Percentiles rank a stretch among this genome's conserved stretches.
phyloP scores from a whole-genome alignment of 805 yeast genomes.

The Komagataella phaffii region DNA sequence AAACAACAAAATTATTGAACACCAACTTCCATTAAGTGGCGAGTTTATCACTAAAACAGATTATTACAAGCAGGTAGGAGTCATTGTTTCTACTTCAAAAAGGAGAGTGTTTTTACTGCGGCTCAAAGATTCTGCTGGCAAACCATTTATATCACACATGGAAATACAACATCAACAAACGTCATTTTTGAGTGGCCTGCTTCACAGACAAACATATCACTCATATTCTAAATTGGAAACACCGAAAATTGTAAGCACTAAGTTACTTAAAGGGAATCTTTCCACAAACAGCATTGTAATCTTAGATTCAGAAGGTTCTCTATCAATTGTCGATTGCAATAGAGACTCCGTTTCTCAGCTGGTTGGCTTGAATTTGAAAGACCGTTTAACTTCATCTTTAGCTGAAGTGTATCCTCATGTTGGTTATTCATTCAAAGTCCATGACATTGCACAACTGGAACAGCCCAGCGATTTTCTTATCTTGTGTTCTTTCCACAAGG shows the following conservation, averaged over 20 bases:
- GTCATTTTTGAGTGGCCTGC: slow-evolving; percentile 9
- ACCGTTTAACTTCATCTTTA: slow-evolving; percentile 5
- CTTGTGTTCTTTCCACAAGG: slow-evolving; percentile 28
- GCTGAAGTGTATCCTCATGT: slow-evolving; percentile 38
- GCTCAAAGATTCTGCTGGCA: slow-evolving; percentile 57
- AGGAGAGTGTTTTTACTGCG: slow-evolving; percentile 53
- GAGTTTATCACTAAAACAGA: slow-evolving; percentile 48
- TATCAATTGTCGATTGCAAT: slow-evolving; percentile 21
- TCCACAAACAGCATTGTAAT: slow-evolving; percentile 31
- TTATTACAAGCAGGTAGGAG: slow-evolving; percentile 62
- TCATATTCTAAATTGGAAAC: slow-evolving; percentile 11
- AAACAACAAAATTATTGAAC: slow-evolving; percentile 18
- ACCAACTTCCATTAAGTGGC: slow-evolving; percentile 27
- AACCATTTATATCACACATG: slow-evolving; percentile 22
- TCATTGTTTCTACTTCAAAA: slow-evolving; percentile 54
- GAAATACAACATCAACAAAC: slow-evolving; percentile 11
- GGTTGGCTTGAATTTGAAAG: slow-evolving; percentile 14
- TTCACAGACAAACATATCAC: slow-evolving; percentile 6
- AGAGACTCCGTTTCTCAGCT: slow-evolving; percentile 13
- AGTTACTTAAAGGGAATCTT: slow-evolving; percentile 38
- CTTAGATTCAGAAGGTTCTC: slow-evolving; percentile 31
- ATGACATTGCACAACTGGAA: slow-evolving; percentile 33
- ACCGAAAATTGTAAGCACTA: slow-evolving; percentile 40
- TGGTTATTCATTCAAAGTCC: slow-evolving; percentile 32
- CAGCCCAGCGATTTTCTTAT: slow-evolving; percentile 28